Evolutionary conservation across 2,329 filamentous ascomycete genomes (phyloP), one percentile per base, ranked within the genome.

Genomic region (Cercospora sp.): DNA sequence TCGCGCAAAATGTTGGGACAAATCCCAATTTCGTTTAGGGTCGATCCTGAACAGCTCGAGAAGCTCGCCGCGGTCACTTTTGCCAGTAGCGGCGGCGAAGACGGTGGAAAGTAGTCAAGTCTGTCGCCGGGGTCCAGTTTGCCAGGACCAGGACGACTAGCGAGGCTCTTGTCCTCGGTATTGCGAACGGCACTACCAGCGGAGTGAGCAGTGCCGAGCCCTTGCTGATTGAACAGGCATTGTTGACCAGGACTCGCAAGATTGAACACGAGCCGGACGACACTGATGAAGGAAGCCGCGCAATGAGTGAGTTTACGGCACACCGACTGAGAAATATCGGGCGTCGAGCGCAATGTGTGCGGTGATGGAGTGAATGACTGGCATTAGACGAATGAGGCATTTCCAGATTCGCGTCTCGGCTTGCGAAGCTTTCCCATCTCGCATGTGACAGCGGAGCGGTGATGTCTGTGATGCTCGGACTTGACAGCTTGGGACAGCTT

Each of bases 21-120:
- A 51, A 53, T 16, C 62, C 63, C 70, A 70, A 72, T 70, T 61
- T 72, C 70, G 68, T 72, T 72, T 68, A 62, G 59, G 36, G 66
- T 62, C 68, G 68, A 70, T 69, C 70, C 64, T 53, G 63, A 59
- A 65, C 23, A 60, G 60, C 23, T 63, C 60, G 23, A 53, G 62
- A 63, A 23, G 45, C 23, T 33, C 20, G 55, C 55, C 31, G 55
- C 55, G 55, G 20, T 53, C 55, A 30, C n/a, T 30, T 58, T 18
- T 16, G 53, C 18, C 28, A 36, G 31, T 31, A 58, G 55, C 28
- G 28, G 55, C 28, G 28, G 40, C 45, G 57, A 58, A 60, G 65
- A 65, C 64, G 69, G 68, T 65, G 65, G 65, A 33, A 68, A 69
- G 45, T 69, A 16, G 53, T 51, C 33, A 26, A 48, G 42, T 23